phyloP scores from a whole-genome alignment of 176 grass and related monocot species.

The Musa itinerans region DNA sequence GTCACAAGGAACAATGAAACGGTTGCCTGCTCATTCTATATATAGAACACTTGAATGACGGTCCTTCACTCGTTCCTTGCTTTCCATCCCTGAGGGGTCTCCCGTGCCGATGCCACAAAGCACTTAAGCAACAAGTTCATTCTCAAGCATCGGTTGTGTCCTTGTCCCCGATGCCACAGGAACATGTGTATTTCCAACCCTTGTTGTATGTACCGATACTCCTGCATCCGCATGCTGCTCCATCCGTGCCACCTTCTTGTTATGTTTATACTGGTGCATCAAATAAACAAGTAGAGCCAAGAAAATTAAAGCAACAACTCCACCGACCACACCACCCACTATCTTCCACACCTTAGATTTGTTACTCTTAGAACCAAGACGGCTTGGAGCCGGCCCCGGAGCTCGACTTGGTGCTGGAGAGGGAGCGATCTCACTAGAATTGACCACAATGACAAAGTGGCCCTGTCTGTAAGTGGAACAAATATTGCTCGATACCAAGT shows the following conservation, averaged over 20 bases:
- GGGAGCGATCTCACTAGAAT: constrained; percentile 47
- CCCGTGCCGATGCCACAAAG: constrained; percentile 8
- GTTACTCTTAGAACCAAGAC: constrained; percentile 23
- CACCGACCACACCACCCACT: constrained; percentile 35
- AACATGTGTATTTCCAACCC: constrained; percentile 53
- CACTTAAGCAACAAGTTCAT: constrained; percentile 43
- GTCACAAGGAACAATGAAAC: constrained; percentile 11
- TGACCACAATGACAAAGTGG: constrained; percentile 84
- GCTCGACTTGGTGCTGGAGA: constrained; percentile 27
- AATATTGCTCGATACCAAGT: constrained; percentile 28
- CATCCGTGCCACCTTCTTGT: constrained; percentile 53
- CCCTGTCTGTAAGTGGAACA: constrained; percentile 47
- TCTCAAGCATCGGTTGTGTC: constrained; percentile 74
- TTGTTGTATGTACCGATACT: constrained; percentile 58
- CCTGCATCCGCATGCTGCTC: constrained; percentile 47
- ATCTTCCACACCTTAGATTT: constrained; percentile 66
- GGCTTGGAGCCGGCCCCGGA: constrained; percentile 11
- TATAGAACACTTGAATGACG: constrained; percentile 12
- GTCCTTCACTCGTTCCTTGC: background rate
- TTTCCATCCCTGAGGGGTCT: background rate
- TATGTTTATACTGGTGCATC: constrained; percentile 26
- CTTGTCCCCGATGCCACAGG: constrained; percentile 49
- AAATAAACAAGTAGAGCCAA: constrained; percentile 44
- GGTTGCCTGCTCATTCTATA: constrained; percentile 4
- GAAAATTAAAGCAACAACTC: constrained; percentile 29